Evolutionary conservation across 2,329 filamentous ascomycete genomes (phyloP).

Genomic region (Sarocladiaceae sp.): DNA sequence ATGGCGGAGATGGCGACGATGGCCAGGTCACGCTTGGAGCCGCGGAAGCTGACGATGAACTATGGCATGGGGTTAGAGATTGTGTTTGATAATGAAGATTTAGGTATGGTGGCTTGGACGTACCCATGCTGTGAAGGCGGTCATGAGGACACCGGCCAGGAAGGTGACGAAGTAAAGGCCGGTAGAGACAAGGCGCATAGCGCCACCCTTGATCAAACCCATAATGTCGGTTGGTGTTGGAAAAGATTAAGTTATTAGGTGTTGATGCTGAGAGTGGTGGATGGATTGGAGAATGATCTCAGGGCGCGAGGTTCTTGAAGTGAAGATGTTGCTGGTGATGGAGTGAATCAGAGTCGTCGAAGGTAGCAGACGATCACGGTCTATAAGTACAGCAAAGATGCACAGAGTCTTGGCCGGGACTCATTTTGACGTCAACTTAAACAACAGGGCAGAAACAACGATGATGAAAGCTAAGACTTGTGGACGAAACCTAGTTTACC

Average conservation of each 20-base stretch:
- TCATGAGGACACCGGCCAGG: constrained; percentile 5
- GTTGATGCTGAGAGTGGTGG: background rate
- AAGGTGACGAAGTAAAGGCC: constrained; percentile 8
- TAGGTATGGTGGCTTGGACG: no score
- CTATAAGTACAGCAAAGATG: background rate
- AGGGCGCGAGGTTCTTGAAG: no score
- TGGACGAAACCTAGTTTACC: no score
- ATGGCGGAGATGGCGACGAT: constrained; percentile 5
- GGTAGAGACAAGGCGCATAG: constrained; percentile 7
- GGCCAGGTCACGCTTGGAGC: constrained; percentile 4
- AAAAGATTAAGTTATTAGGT: background rate
- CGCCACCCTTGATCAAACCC: constrained; percentile 9
- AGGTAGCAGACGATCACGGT: background rate
- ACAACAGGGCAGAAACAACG: background rate
- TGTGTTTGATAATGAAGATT: background rate
- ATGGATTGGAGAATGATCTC: no score
- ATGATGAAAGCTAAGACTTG: constrained; percentile 9
- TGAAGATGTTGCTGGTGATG: background rate
- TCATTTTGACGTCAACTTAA: constrained; percentile 4
- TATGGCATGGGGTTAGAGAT: background rate
- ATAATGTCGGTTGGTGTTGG: background rate
- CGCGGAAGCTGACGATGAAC: constrained; percentile 9
- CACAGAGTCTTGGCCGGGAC: background rate
- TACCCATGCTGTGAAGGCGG: constrained; percentile 2
- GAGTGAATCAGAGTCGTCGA: no score